Evolutionary conservation across 2,329 filamentous ascomycete genomes (phyloP), one percentile per base, ranked within the genome.

Genomic region (Pseudohalonectria lignicola): DNA sequence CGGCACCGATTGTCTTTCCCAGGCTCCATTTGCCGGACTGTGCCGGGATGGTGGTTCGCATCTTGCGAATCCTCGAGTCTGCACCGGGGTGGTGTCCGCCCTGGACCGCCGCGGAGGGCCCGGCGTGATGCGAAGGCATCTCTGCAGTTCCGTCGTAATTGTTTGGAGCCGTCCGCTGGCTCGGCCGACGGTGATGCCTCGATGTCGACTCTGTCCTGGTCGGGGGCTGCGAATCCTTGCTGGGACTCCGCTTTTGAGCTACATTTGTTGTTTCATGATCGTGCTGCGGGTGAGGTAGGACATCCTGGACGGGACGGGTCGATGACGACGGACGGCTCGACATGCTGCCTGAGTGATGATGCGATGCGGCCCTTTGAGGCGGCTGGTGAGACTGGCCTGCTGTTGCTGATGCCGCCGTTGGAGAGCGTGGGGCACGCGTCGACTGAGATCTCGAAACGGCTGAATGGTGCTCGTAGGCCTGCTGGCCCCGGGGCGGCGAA

Each of bases 1-100:
- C 92, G 38, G 88, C 87, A 43, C 92, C 92, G 52, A 98, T 92
- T 4, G 92, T 96, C 69, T 96, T 96, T 42, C 90, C 90, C 37
- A 98, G 69, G 40, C 87, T 79, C 87, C 90, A 98, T 66, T 88
- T 86, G 41, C 92, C 92, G 11, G 88, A 87, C 34, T 83, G 79
- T 3, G 88, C 87, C 37, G 84, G 85, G 55, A 98, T 94, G 30
- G 85, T 90, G 11, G 90, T 95, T 51, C 77, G 70, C 39, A 75
- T 71, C 48, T 71, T 71, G 42, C 68, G 64, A 41, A 63, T 56
- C 49, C 71, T 69, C 34, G 63, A 59, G 44, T 73, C 69, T 43
- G 59, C 52, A 43, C 59, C 54, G 42, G 57, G 55, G 46, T 66
- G 36, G 5, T 28, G 21, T n/a, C n/a, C n/a, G 19, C 61, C 41